Base-by-base conservation (phyloP, 306 rosid genomes). In the Dryas drummondii region DNA sequence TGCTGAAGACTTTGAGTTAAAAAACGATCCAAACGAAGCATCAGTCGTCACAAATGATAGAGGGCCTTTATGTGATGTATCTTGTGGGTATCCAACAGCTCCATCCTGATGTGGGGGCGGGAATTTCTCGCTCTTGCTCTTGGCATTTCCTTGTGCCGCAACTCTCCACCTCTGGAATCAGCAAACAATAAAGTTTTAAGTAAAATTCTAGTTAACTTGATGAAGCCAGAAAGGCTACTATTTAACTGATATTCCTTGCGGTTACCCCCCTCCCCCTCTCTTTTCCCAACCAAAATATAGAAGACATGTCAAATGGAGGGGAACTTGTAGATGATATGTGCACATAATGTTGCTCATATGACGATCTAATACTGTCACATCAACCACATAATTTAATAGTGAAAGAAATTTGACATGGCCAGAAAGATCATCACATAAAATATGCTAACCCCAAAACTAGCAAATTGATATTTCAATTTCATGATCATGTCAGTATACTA, bases 71-170 rank as follows among this genome's bases (percentile, higher is more conserved):
- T 85, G 84, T 26, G 93, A 85, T 72, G 83, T 56, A 26, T 85
- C 87, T 41, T 80, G 85, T 52, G 89, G 91, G 81, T 89, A 82
- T 74, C 96, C 98, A 12, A 93, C 96, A 17, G 91, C 89, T 57
- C 93, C 98, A 77, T 93, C 98, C 66, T 91, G 91, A 79, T 91
- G 98, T 49, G 98, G 98, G 47, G 98, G 97, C 56, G 98, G 97
- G 65, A 93, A 93, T 82, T 93, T 93, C 83, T 93, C 98, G n/a
- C 98, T 93, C 89, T 91, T 93, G 89, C 98, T 86, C 82, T 89
- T 93, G 3, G 86, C 87, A 66, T 89, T 89, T 73, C 87, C 86
- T 76, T 86, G 90, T 16, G 92, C 81, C 81, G 80, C 89, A 49
- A 73, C 79, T 91, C 96, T 89, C 96, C 90, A 86, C 83, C 88